Evolutionary conservation across 148 eudicot species (phyloP), one percentile per base, ranked within the genome.

Genomic region (Tetragonia tetragonoides): DNA sequence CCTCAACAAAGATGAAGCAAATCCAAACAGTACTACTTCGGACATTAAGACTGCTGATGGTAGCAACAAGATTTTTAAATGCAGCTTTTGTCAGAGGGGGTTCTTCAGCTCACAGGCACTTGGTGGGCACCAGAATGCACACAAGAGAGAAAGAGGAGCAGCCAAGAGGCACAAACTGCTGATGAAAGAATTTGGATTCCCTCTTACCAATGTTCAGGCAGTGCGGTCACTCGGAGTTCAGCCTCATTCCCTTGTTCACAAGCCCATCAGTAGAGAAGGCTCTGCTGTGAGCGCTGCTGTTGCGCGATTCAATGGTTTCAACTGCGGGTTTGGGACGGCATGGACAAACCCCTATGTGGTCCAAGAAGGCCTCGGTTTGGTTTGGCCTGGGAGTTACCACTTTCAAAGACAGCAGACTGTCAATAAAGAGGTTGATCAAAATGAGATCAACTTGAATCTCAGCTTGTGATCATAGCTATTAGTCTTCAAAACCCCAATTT

Each of bases 41-140:
- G 57, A 24, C 10, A 24, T 39, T 14, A 65, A 44, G 7, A 39
- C 63, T 23, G 24, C 1, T 54, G 34, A 67, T 70, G 53, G 68
- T 77, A 57, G 11, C 3, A 72, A 7, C 23, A 82, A 78, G 37
- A 65, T n/a, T 5, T 82, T 75, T 34, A 56, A 66, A 37, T 78
- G 85, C 59, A 64, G 62, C 16, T 82, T 74, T 64, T 82, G 85
- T 38, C 51, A 82, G 64, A 75, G 66, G 76, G 70, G 24, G 46
- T 82, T 82, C 37, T 69, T 54, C 17, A 82, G 81, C 56, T 82
- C 85, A 28, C 85, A 82, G 75, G 82, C 85, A 16, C 66, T 82
- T 0, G 85, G 85, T 6, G 85, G 85, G 6, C 85, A 82, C 68
- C 85, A 82, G 20, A 82, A 82, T 38, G 85, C 85, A 15, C 85